Conservation (phyloP, 768 basidiomycete genomes). For the Tricholoma saponaceum region DNA sequence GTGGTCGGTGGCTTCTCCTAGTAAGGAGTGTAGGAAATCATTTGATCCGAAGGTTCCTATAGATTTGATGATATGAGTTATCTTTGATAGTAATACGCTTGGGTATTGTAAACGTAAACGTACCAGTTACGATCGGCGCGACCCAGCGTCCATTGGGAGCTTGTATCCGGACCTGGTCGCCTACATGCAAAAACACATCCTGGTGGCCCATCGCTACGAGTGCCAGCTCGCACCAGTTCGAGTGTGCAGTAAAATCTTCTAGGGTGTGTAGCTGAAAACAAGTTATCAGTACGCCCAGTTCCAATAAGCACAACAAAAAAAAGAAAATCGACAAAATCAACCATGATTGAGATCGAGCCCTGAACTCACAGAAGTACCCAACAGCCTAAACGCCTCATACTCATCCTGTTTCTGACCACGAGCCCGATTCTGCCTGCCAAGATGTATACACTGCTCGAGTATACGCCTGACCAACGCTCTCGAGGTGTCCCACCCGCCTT, state of each 20-base stretch:
- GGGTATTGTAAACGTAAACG: neutral
- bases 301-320: neutral
- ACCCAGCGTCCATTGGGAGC: slow-evolving; percentile 73
- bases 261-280: slow-evolving; percentile 62
- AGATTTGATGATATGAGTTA: neutral
- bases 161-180: slow-evolving; percentile 70
- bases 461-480: slow-evolving; percentile 71
- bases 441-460: slow-evolving; percentile 73
- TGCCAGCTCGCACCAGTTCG: slow-evolving; percentile 84
- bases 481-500: slow-evolving; percentile 85
- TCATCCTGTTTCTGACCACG: slow-evolving; percentile 59
- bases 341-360: too few species aligned
- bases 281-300: neutral
- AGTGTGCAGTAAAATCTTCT: slow-evolving; percentile 88
- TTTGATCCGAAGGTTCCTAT: slow-evolving; percentile 70
- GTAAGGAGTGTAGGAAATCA: slow-evolving; percentile 75
- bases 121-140: slow-evolving; percentile 79
- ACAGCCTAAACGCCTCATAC: slow-evolving; percentile 76
- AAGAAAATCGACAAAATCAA: neutral
- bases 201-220: slow-evolving; percentile 70
- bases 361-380: slow-evolving; percentile 57
- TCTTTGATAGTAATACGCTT: too few species aligned
- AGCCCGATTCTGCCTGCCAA: slow-evolving; percentile 62
- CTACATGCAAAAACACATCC: slow-evolving; percentile 85
- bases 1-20: slow-evolving; percentile 69